These are phyloP conservation scores for Suillus bovinus DNA, from an alignment of 768 basidiomycete species.

Conservation along the genomic window DNA sequence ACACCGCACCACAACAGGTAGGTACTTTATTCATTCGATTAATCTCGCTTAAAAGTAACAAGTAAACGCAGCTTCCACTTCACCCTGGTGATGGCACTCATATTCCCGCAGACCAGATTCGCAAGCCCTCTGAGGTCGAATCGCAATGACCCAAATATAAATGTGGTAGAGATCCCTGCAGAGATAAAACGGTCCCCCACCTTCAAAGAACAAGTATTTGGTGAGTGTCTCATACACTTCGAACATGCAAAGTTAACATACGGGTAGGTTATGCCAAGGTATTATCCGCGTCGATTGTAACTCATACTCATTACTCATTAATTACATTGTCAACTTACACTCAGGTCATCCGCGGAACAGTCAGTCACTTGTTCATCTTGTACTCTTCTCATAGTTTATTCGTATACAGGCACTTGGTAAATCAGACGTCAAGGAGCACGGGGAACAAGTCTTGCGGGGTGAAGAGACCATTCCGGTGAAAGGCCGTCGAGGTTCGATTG, in stretches of 20 bases:
- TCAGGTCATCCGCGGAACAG: conserved; percentile 33
- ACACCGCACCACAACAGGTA: conserved; percentile 35
- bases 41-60: neutral
- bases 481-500: conserved; percentile 23
- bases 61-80: conserved; percentile 33
- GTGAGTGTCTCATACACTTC: conserved; percentile 31
- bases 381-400: conserved; percentile 4
- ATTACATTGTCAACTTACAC: neutral
- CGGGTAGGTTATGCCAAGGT: conserved; percentile 35
- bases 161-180: conserved; percentile 25
- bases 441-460: conserved; percentile 54
- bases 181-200: conserved; percentile 34
- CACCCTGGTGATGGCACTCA: conserved; percentile 38
- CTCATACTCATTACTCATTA: conserved; percentile 9
- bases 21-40: conserved; percentile 29
- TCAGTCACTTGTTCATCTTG: conserved; percentile 17
- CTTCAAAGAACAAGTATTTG: conserved; percentile 62
- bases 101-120: conserved; percentile 31
- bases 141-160: conserved; percentile 25
- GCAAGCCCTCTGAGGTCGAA: conserved; percentile 27
- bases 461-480: conserved; percentile 35
- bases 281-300: conserved; percentile 5
- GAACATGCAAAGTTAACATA: neutral
- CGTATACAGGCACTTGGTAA: conserved; percentile 27
- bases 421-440: conserved; percentile 51